phyloP scores from a whole-genome alignment of 768 basidiomycete species.

The Panus rudis region DNA sequence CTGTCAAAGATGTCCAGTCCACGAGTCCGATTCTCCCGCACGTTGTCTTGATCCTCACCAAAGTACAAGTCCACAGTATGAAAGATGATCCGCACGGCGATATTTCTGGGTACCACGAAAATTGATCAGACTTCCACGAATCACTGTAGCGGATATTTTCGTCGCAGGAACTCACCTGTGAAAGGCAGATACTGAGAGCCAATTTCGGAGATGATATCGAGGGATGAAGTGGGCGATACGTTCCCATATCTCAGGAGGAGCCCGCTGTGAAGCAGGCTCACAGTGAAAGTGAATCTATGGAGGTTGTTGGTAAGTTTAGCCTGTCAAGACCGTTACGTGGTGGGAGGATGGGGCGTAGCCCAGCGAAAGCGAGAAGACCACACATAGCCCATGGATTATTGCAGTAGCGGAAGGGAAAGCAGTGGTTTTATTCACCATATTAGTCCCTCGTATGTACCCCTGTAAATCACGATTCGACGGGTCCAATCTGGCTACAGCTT shows the following conservation, averaged over 20 bases:
- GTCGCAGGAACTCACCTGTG: constrained; percentile 27
- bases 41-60: constrained; percentile 41
- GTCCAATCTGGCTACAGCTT: constrained; percentile 51
- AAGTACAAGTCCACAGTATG: constrained; percentile 64
- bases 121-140: background rate
- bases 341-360: background rate
- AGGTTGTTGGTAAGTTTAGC: background rate
- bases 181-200: constrained; percentile 59
- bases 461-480: constrained; percentile 52
- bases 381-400: too few relatives aligned
- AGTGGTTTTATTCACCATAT: constrained; percentile 32
- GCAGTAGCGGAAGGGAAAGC: background rate
- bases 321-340: background rate
- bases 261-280: constrained; percentile 54
- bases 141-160: background rate
- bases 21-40: constrained; percentile 47
- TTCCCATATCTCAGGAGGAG: constrained; percentile 64
- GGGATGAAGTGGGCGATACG: constrained; percentile 55
- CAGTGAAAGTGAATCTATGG: constrained; percentile 45
- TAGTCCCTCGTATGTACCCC: constrained; percentile 37
- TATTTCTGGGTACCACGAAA: constrained; percentile 30
- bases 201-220: constrained; percentile 60
- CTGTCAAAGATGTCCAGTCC: constrained; percentile 63
- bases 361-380: background rate
- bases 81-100: constrained; percentile 59